A percentile compares a stretch with the other conserved stretches of the same genome.
Conservation (phyloP, 805 yeast species). For the Clavispora phyllophila region DNA sequence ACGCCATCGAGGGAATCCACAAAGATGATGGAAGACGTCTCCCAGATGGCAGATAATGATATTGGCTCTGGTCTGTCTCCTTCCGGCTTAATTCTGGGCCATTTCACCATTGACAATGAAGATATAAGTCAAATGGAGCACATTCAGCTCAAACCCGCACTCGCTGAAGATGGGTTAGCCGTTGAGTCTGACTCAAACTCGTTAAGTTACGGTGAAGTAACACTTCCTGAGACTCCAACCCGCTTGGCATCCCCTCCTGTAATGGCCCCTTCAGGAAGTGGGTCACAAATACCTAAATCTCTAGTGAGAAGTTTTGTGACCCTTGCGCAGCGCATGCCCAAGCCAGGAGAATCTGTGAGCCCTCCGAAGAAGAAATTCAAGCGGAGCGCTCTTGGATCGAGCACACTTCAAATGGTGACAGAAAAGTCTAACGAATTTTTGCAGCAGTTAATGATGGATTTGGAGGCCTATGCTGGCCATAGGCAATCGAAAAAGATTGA, state of each 20-base stretch:
- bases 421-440: constrained; percentile 29
- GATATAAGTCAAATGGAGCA: constrained; percentile 3
- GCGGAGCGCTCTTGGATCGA: constrained; percentile 3
- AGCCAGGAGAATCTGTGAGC: background rate
- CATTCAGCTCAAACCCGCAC: background rate
- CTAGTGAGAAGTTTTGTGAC: constrained; percentile 11
- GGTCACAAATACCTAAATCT: background rate
- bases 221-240: background rate
- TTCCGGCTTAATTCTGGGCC: constrained; percentile 12
- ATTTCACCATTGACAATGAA: constrained; percentile 12
- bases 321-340: constrained; percentile 10
- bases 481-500: constrained; percentile 23
- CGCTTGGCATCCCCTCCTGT: background rate
- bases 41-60: background rate
- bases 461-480: constrained; percentile 34
- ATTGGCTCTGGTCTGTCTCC: constrained; percentile 4
- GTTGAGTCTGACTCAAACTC: background rate
- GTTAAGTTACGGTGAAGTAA: background rate
- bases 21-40: background rate
- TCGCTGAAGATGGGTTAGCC: background rate
- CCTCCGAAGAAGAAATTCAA: constrained; percentile 3
- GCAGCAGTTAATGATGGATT: constrained; percentile 24
- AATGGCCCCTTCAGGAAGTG: background rate
- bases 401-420: constrained; percentile 19
- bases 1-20: background rate